Base-by-base conservation (phyloP, 1,139 yeast genomes). In the Zygoascus sp. region DNA sequence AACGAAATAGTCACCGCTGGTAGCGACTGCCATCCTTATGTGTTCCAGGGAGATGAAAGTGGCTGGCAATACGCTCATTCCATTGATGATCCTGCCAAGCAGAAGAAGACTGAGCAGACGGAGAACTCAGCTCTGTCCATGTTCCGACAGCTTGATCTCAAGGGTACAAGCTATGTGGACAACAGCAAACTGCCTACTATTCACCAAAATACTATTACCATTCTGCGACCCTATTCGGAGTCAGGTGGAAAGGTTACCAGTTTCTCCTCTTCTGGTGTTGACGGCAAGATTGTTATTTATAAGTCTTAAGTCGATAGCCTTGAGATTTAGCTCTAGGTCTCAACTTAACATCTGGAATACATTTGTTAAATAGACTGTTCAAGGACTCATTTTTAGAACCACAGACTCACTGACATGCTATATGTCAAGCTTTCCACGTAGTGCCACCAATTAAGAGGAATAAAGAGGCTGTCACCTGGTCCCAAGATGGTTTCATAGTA, bases 91-190 rank as follows among this genome's bases (percentile, higher is more conserved):
- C 77, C 76, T 42, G 66, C 62, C 51, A 53, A 69, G 47, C 72
- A 75, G 47, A 77, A 73, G 53, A 73, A 67, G 46, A 72, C 66
- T 9, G 41, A 38, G n/a, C 81, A 76, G 19, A 79, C 73, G 49
- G 92, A 83, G 61, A 84, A 83, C 57, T 83, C 89, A 52, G 97
- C 97, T 11, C 77, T 92, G 64, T 86, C 86, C 69, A 88, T 92
- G 92, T 94, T 94, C 72, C 83, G 89, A 67, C 96, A 92, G 67
- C 74, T 92, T 76, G 99, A 92, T 68, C 77, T 92, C 66, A 90
- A 89, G 74, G 98, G 98, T 48, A 77, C 87, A 50, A 64, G 60
- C 39, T 71, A 74, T 52, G 68, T 71, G 59, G 75, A 62, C 55
- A 69, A 76, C 32, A 74, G 76, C 47, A 78, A 77, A 44, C 74